Evolutionary conservation across 306 rosid genomes (phyloP).

Genomic region (Trifolium dubium): DNA sequence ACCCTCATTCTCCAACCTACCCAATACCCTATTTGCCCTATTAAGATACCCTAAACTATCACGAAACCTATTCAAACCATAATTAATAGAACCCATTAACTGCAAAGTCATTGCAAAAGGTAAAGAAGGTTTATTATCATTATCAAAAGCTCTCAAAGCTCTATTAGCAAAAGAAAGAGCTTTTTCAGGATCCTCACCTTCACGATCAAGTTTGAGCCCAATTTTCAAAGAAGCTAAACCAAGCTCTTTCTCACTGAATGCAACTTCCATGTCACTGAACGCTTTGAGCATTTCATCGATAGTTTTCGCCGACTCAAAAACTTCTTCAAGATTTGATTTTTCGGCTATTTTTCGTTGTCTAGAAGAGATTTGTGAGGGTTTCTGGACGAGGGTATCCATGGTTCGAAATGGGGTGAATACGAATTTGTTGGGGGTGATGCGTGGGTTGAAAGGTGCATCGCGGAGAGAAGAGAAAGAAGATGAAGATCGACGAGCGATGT

Average conservation of each 20-base stretch:
- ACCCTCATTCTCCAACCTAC: conserved; percentile 69
- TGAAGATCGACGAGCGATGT: conserved; percentile 51
- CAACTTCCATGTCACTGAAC: conserved; percentile 72
- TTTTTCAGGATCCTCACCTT: conserved; percentile 85
- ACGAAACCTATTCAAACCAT: conserved; percentile 69
- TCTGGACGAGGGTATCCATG: conserved; percentile 59
- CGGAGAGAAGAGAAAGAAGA: conserved; percentile 34
- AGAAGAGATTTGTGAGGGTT: conserved; percentile 55
- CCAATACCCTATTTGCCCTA: conserved; percentile 73
- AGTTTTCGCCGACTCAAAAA: conserved; percentile 75
- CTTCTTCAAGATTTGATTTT: conserved; percentile 74
- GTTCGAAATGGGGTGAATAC: conserved; percentile 56
- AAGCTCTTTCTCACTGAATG: conserved; percentile 68
- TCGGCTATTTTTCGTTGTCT: conserved; percentile 71
- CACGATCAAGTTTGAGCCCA: conserved; percentile 85
- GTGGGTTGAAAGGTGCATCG: conserved; percentile 47
- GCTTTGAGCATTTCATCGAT: conserved; percentile 65
- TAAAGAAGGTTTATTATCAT: conserved; percentile 58
- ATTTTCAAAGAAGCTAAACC: conserved; percentile 82
- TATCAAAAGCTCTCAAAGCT: conserved; percentile 73
- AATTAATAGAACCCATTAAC: conserved; percentile 75
- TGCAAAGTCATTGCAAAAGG: conserved; percentile 85
- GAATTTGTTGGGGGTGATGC: conserved; percentile 48
- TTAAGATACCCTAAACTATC: conserved; percentile 87
- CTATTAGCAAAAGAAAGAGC: conserved; percentile 66